These are phyloP conservation scores for Paramecium sonneborni DNA, from an alignment of 73 alveolate species.

Conservation along the genomic window DNA sequence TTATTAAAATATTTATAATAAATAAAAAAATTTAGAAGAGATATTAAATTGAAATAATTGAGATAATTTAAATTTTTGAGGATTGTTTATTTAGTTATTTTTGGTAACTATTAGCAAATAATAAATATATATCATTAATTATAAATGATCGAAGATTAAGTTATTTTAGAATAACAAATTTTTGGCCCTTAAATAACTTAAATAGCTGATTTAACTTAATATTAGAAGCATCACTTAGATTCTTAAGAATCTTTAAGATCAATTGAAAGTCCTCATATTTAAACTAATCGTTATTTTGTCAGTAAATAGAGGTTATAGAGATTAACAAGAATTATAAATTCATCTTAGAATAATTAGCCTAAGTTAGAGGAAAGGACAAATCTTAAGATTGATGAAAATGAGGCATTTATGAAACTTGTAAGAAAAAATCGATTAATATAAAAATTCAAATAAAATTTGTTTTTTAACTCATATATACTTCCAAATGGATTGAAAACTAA, in stretches of 20 bases:
- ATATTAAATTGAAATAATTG: background rate
- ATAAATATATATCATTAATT: background rate
- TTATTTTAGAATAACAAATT: background rate
- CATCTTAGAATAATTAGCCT: background rate
- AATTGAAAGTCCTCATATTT: slow-evolving; percentile 4
- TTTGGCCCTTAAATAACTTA: slow-evolving; percentile 4
- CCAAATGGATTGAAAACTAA: background rate
- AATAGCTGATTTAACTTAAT: background rate
- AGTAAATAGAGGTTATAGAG: background rate
- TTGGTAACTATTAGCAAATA: background rate
- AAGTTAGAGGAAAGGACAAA: background rate
- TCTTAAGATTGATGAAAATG: background rate
- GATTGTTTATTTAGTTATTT: background rate
- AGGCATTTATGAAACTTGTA: background rate
- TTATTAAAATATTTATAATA: background rate
- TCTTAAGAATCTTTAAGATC: background rate
- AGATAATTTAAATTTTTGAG: background rate
- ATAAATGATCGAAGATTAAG: background rate
- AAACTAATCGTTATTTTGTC: slow-evolving; percentile 1
- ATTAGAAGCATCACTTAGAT: background rate
- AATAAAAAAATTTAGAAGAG: background rate
- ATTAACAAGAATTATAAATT: background rate
- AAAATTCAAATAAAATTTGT: background rate
- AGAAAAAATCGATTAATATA: slow-evolving; percentile 1
- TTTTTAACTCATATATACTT: background rate